These are phyloP conservation scores for Lodderomyces orthopsilosis DNA, from an alignment of 1,139 yeast species.

Conservation along the genomic window DNA sequence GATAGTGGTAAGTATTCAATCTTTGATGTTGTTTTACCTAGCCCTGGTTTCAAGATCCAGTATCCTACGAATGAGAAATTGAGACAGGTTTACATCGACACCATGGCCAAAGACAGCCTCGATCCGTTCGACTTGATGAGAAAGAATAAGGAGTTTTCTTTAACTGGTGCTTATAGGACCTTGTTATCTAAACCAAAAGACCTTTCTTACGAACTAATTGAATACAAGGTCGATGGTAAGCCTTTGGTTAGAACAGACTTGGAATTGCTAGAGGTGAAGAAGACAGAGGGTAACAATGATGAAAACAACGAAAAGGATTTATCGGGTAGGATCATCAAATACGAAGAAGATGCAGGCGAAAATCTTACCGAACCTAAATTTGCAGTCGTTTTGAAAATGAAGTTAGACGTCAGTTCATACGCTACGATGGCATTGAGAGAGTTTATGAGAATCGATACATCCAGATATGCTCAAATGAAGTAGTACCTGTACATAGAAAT, in stretches of 20 bases:
- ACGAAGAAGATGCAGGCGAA: slow-evolving; percentile 41
- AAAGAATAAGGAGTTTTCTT: slow-evolving; percentile 81
- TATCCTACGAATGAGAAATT: slow-evolving; percentile 73
- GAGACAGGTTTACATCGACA: slow-evolving; percentile 59
- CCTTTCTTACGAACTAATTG: slow-evolving; percentile 61
- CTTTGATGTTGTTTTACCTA: slow-evolving; percentile 84
- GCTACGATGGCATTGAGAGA: slow-evolving; percentile 98
- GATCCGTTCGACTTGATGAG: slow-evolving; percentile 86
- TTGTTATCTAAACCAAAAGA: slow-evolving; percentile 66
- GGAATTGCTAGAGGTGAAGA: slow-evolving; percentile 50
- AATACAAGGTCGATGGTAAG: slow-evolving; percentile 60
- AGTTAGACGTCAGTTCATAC: slow-evolving; percentile 82
- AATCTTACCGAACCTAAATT: slow-evolving; percentile 27
- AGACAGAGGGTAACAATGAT: background rate
- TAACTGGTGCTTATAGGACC: slow-evolving; percentile 85
- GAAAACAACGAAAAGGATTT: slow-evolving; percentile 26
- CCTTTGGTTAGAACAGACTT: slow-evolving; percentile 81
- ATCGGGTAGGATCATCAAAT: slow-evolving; percentile 22
- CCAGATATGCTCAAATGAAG: slow-evolving; percentile 35
- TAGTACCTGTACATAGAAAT: background rate
- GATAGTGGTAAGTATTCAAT: slow-evolving; percentile 59
- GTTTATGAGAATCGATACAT: slow-evolving; percentile 78
- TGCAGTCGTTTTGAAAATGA: slow-evolving; percentile 76
- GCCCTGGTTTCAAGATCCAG: slow-evolving; percentile 87
- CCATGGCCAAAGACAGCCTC: slow-evolving; percentile 78